Base-by-base conservation (phyloP, 2,329 filamentous ascomycete genomes). In the Alternaria ventricosa region DNA sequence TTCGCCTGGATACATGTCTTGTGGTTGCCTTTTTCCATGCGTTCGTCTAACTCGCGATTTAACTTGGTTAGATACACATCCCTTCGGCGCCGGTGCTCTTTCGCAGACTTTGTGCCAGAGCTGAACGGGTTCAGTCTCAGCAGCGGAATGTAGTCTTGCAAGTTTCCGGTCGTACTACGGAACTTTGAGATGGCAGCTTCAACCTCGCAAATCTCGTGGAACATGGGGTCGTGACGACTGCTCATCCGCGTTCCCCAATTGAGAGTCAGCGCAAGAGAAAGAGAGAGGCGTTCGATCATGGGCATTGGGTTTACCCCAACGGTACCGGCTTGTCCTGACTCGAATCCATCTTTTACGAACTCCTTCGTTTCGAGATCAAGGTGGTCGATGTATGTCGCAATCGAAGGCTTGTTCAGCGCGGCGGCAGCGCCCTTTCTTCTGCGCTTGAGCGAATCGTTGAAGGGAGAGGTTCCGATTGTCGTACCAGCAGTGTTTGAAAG, bases 1-100 rank as follows among this genome's bases (percentile, higher is more conserved):
- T 90, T 91, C 5, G 87, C 88, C 64, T 90, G 88, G 46, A 91
- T 91, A 71, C 89, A 91, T 0, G 88, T 87, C 67, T 86, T 84
- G 71, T 90, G 84, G 0, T 82, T 88, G 0, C 88, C 88, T 47
- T 87, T 86, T 54, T 83, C 84, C 80, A 91, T 90, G 1, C 87
- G 82, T 22, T 87, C 84, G 60, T 90, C 87, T 7, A 91, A 79
- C 4, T 86, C 87, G 4, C 80, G 75, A 69, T 90, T 90, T 20
- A 91, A 76, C 9, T 79, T 81, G 0, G 80, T 84, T 36, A 91
- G 78, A 66, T 90, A 91, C 20, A 84, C 85, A 72, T 90, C 88
- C 15, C 89, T 83, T 12, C 89, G 82, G 56, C 81, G 80, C 20
- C 88, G 81, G 84, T 89, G 87, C 67, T 90, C 87, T 1, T 84